These are phyloP conservation scores for Zygotorulaspora mrakii DNA, from an alignment of 1,139 yeast genomes.

Conservation along the genomic window DNA sequence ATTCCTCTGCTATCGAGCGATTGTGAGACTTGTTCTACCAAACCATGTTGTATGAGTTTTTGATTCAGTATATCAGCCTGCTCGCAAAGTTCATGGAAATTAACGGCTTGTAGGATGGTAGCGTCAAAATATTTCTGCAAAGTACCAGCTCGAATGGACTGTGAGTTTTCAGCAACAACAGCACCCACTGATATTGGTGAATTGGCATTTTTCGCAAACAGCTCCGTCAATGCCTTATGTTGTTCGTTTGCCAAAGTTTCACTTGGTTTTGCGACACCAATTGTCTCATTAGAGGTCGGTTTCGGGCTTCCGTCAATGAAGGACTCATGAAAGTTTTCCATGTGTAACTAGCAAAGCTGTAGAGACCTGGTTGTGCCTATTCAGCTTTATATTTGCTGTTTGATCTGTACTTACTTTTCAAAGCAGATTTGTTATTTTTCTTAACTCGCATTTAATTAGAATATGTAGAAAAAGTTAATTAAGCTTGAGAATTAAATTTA, in stretches of 20 bases:
- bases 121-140: constrained; percentile 30
- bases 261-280: neutral
- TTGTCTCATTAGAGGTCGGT: constrained; percentile 1
- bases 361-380: too few species aligned
- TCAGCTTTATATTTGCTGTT: too few species aligned
- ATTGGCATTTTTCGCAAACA: constrained; percentile 12
- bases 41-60: constrained; percentile 30
- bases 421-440: too few species aligned
- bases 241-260: constrained; percentile 3
- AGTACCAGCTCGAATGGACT: constrained; percentile 22
- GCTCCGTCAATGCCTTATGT: constrained; percentile 7
- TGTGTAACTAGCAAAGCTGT: too few species aligned
- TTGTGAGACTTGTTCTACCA: constrained; percentile 25
- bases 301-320: constrained; percentile 10
- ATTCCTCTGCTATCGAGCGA: constrained; percentile 23
- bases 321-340: constrained; percentile 11
- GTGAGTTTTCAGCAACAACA: constrained; percentile 24
- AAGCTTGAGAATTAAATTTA: too few species aligned
- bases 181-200: constrained; percentile 26
- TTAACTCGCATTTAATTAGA: too few species aligned
- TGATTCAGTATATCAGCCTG: constrained; percentile 29
- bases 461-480: too few species aligned
- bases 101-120: constrained; percentile 30
- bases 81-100: constrained; percentile 27
- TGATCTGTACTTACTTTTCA: too few species aligned